Evolutionary conservation across 306 rosid genomes (phyloP), one percentile per base, ranked within the genome.

Genomic region (Castanea crenata): DNA sequence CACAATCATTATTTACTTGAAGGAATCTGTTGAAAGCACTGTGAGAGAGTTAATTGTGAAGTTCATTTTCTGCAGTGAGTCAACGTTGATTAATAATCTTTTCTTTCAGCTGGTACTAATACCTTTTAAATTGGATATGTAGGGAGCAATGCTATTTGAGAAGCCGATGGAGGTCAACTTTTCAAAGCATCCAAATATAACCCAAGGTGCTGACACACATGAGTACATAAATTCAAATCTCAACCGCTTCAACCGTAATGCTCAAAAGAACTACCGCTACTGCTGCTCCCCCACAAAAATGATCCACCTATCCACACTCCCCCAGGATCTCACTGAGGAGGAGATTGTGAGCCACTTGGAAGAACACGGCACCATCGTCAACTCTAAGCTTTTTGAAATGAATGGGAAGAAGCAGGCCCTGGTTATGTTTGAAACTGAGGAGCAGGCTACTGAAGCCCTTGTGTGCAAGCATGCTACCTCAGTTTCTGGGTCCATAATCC

Each of bases 201-300:
- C 90, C 38, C 99, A 96, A 84, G 98, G 99, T 83, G 89, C 97
- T 8, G 99, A 96, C 35, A 91, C 99, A 19, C 98, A 87, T 0
- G 99, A 96, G 82, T 96, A 93, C 54, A 21, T 83, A 67, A 96
- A 91, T 82, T 93, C 99, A 61, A 93, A 93, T 84, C 99, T 96
- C 84, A 96, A 96, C 71, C 98, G 98, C 21, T 96, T 96, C 87
- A 93, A 96, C 76, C 99, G 99, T 1, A 96, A 96, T 75, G 99
- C 99, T 73, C 98, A 98, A 21, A 96, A 96, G 84, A 96, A 96
- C 92, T 96, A 96, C 76, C 93, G 97, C 19, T 96, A 93, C 52
- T 96, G 99, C 90, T 96, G 99, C 88, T 93, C 99, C 0, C 99
- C 99, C 0, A 96, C 99, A 41, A 93, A 89, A 87, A 96, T 90